phyloP scores from a whole-genome alignment of 208 protist genomes.

The Naegleria lovaniensis region DNA sequence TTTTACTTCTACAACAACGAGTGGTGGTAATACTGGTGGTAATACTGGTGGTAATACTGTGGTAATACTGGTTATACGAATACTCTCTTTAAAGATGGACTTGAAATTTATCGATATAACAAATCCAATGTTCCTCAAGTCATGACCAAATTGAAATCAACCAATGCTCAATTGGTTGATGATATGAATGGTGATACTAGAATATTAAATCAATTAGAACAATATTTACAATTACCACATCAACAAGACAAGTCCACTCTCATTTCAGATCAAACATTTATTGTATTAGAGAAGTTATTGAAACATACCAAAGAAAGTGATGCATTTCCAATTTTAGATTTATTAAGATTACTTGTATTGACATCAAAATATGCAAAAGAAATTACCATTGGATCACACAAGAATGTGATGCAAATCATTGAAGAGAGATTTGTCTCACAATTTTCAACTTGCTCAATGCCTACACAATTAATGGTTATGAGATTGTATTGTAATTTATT shows the following conservation, averaged over 20 bases:
- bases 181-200: neutral
- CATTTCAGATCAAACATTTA: neutral
- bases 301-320: neutral
- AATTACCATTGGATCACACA: neutral
- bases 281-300: neutral
- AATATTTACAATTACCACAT: neutral
- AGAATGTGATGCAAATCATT: neutral
- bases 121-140: conserved; percentile 22
- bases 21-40: neutral
- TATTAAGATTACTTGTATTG: neutral
- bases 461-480: conserved; percentile 13
- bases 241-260: neutral
- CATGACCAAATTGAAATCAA: neutral
- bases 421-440: neutral
- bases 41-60: neutral
- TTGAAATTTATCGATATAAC: neutral
- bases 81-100: neutral
- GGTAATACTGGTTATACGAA: too few species aligned
- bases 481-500: conserved; percentile 13
- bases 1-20: too few species aligned
- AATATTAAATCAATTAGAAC: neutral
- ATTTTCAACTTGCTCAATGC: neutral
- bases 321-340: neutral
- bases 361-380: neutral
- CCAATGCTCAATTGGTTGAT: neutral